Evolutionary conservation across 257 asterid species (phyloP), one percentile per base, ranked within the genome.

Genomic region (Solanum medicagineum): DNA sequence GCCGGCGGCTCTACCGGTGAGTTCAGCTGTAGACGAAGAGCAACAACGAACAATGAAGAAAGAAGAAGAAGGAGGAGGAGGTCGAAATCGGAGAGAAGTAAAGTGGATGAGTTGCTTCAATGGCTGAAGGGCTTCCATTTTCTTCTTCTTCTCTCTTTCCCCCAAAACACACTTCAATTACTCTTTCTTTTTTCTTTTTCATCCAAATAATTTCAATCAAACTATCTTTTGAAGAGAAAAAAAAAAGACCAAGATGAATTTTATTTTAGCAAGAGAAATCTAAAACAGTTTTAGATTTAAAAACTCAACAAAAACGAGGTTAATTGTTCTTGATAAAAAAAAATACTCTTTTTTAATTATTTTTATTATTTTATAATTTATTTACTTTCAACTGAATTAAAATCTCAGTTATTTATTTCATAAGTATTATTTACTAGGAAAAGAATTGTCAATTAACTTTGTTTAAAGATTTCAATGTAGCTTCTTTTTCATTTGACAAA

Each of bases 61-160:
- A 32, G 36, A 32, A 32, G 32, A 11, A 26, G 92, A 89, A 68
- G 40, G 10, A 36, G 85, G 87, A 75, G 55, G 54, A 68, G 85
- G 62, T 49, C 84, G 80, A 77, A 63, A 51, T 80, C 54, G 29
- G 66, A 86, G 85, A 81, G 89, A 85, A 54, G 92, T 89, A 75
- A 90, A 84, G 68, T 90, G 92, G 83, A 90, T 87, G 66, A 92
- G 90, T 56, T 91, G 94, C 88, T 87, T 90, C 86, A 92, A 73
- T 26, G 97, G 92, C 86, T 92, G 94, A 85, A 92, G 80, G 14
- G 88, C 88, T 89, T 90, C 96, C 94, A 91, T 92, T 80, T 8
- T 81, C 57, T 13, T 4, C 79, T 74, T 44, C 60, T 68, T 51
- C 69, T 40, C 70, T 71, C 22, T 14, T 49, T 5, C 26, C 24